These are phyloP conservation scores for Zymoseptoria ardabiliae DNA, from an alignment of 2,329 filamentous ascomycete species.

Conservation along the genomic window DNA sequence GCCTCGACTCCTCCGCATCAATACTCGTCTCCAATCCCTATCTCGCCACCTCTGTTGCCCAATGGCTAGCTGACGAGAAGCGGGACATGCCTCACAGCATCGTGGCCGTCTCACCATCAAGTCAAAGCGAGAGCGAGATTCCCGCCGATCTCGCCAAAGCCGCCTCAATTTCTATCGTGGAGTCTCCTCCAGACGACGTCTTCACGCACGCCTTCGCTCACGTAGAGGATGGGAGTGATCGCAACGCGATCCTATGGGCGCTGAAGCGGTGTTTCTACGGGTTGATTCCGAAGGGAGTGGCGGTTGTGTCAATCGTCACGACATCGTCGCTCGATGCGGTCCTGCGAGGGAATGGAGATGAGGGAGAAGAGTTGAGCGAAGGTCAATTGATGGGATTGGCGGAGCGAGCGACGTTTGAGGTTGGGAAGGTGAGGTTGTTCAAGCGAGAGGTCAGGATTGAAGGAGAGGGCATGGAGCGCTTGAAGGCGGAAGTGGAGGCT, in stretches of 20 bases:
- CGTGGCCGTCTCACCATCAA: not conserved
- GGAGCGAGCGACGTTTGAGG: not conserved
- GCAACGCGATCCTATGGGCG: not conserved
- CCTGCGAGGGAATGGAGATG: not conserved
- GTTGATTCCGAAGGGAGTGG: constrained; percentile 5
- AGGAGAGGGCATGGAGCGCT: constrained; percentile 1
- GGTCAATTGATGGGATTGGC: not conserved
- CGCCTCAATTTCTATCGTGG: constrained; percentile 1
- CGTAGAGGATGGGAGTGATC: constrained; percentile 2
- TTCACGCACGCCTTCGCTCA: constrained; percentile 10
- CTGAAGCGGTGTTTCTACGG: constrained; percentile 7
- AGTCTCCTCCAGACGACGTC: not conserved
- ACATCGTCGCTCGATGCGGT: constrained; percentile 1
- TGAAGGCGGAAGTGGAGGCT: constrained; percentile 5
- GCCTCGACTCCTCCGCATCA: constrained; percentile 3
- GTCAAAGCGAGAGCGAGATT: not conserved
- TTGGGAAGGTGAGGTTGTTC: constrained; percentile 3
- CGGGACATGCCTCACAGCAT: constrained; percentile 4
- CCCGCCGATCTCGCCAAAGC: not conserved
- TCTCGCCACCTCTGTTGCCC: constrained; percentile 5
- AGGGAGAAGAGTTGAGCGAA: not conserved
- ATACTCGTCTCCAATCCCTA: constrained; percentile 5
- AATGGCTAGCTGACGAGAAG: constrained; percentile 4
- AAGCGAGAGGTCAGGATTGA: constrained; percentile 2
- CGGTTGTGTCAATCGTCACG: constrained; percentile 6